Percentiles rank a stretch among this genome's conserved stretches.
These are phyloP conservation scores for Drechslerella dactyloides DNA, from an alignment of 2,329 filamentous ascomycete genomes.

Conservation along the genomic window DNA sequence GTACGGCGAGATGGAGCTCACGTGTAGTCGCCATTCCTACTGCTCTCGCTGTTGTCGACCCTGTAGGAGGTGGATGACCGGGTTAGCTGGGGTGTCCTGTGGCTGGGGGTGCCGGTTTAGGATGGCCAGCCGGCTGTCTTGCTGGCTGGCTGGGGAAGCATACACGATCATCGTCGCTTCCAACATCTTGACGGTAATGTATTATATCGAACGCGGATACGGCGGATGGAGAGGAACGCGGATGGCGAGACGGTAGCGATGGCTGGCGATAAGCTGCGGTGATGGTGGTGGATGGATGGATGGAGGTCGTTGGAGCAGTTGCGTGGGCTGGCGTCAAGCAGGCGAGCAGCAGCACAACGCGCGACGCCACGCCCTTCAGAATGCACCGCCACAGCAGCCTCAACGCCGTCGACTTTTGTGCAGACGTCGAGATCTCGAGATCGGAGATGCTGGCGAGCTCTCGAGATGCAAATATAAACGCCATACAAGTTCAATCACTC, in stretches of 20 bases:
- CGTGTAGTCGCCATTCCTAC: slow-evolving; percentile 91
- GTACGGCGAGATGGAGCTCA: slow-evolving; percentile 57
- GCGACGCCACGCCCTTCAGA: background rate
- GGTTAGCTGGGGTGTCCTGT: slow-evolving; percentile 14
- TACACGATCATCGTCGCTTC: slow-evolving; percentile 97
- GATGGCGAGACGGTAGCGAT: background rate
- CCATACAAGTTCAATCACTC: no score
- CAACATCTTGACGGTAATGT: slow-evolving; percentile 73
- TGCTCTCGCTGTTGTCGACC: slow-evolving; percentile 98
- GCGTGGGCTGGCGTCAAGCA: background rate
- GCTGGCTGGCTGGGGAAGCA: no score
- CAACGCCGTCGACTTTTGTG: no score
- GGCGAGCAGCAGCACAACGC: background rate
- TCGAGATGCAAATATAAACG: no score
- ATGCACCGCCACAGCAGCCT: no score
- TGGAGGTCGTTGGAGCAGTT: background rate
- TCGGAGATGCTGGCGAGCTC: no score
- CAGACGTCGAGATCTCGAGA: no score
- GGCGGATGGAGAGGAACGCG: background rate
- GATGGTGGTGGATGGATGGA: background rate
- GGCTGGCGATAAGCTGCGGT: background rate
- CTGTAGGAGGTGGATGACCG: slow-evolving; percentile 57
- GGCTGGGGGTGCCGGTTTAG: background rate
- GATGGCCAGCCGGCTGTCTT: background rate
- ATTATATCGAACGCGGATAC: background rate